Base-by-base conservation (phyloP, 768 basidiomycete species). In the Rhodotorula kratochvilovae region DNA sequence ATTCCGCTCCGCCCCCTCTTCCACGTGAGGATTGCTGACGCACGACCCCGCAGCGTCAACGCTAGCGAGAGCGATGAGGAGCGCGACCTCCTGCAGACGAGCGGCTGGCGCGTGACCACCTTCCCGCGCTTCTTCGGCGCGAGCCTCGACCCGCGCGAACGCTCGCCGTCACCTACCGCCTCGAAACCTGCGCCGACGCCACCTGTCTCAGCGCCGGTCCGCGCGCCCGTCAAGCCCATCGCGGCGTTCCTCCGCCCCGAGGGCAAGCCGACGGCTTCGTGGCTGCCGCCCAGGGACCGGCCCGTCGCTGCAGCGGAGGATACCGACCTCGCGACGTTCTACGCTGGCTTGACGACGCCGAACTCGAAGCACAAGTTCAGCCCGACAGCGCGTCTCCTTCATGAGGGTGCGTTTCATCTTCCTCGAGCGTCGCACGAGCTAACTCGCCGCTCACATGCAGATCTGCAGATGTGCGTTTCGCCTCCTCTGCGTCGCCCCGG, bases 111-210 rank as follows among this genome's bases (percentile, higher is more conserved):
- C 29, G 63, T 63, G 36, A 31, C 53, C 19, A 36, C 10, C 29
- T 63, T 63, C 42, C 12, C 39, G 0, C 53, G 63, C 53, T 63
- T 63, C 39, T 63, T 63, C 53, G n/a, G 29, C 29, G 17, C 53
- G 36, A 25, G 35, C 29, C 25, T 27, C 27, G n/a, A 53, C n/a
- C 7, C 13, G 6, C 27, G n/a, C 6, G 29, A 31, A 23, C 31
- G 33, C 16, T 6, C 17, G 15, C 33, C 54, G 13, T 55, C n/a
- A 2, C 12, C 54, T 5, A 10, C 15, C 29, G 3, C 33, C 6
- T 5, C 5, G 27, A 12, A 5, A 5, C 7, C 13, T 29, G 53
- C 3, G 29, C n/a, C 53, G 39, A 39, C 13, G 39, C 39, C 39
- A 7, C 8, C 39, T 7, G 13, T 13, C 17, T 16, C 53, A 2